Percentiles rank a stretch among this genome's conserved stretches.
phyloP scores from a whole-genome alignment of 2,329 filamentous ascomycete species.

The Curvularia sp. region DNA sequence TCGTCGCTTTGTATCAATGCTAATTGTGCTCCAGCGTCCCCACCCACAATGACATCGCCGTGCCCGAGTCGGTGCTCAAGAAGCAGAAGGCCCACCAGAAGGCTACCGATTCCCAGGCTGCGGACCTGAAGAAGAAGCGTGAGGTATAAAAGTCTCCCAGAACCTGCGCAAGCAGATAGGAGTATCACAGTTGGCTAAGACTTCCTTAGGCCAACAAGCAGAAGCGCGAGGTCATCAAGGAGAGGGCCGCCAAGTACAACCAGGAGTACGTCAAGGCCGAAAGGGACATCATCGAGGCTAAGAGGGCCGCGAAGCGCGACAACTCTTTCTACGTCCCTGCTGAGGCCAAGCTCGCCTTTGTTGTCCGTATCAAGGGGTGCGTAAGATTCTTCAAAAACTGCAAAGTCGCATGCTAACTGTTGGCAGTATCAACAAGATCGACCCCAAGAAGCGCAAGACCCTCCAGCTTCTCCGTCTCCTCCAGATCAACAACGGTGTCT shows the following conservation, averaged over 20 bases:
- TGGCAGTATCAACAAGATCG: slow-evolving; percentile 99
- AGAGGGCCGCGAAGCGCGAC: slow-evolving; percentile 86
- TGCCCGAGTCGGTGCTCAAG: slow-evolving; percentile 99
- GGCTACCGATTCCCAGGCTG: slow-evolving; percentile 85
- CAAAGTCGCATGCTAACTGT: slow-evolving; percentile 12
- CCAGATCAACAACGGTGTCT: slow-evolving; percentile 99
- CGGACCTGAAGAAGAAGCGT: slow-evolving; percentile 87
- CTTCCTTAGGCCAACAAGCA: slow-evolving; percentile 89
- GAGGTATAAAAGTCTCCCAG: slow-evolving; percentile 71
- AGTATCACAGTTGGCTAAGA: slow-evolving; percentile 51
- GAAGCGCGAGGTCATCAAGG: slow-evolving; percentile 99
- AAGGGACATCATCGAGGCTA: slow-evolving; percentile 97
- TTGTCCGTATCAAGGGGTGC: slow-evolving; percentile 98
- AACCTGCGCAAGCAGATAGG: slow-evolving; percentile 48
- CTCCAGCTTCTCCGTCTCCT: slow-evolving; percentile 99
- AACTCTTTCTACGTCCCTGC: slow-evolving; percentile 94
- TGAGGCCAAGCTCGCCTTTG: slow-evolving; percentile 96
- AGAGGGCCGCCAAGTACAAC: slow-evolving; percentile 99
- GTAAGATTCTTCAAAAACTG: slow-evolving; percentile 34
- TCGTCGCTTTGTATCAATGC: not conserved
- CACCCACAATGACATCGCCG: slow-evolving; percentile 93
- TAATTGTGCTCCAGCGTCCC: slow-evolving; percentile 69
- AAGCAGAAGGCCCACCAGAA: slow-evolving; percentile 99
- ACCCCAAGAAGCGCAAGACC: slow-evolving; percentile 99
- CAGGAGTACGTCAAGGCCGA: slow-evolving; percentile 97